Base-by-base conservation (phyloP, 2,329 filamentous ascomycete genomes). In the Colletotrichum caudatum region DNA sequence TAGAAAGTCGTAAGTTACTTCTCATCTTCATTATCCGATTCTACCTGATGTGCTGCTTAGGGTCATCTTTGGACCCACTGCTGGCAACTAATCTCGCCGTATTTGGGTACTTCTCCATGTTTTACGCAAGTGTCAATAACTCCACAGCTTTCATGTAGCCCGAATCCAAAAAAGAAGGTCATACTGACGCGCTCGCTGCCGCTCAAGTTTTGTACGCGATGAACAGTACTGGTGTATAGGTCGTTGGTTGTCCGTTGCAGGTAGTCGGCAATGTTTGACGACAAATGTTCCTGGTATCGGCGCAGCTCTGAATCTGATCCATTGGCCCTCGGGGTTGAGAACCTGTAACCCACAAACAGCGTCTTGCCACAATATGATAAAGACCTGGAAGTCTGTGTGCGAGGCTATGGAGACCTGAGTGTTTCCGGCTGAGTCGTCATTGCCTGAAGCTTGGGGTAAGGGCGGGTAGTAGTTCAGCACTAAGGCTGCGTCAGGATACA, bases 311-410 rank as follows among this genome's bases (percentile, higher is more conserved):
- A 86, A 83, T 9, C 79, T 78, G 41, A 86, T 77, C 84, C 84
- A 87, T 53, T 82, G 73, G 16, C 80, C 74, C 72, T 81, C 67
- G 0, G 76, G 76, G 48, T 82, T 80, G 50, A 84, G 76, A 0
- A 87, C 83, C 73, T 87, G 79, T 14, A 87, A 77, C 0, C 83
- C 85, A 6, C 82, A 81, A 23, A 78, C 74, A 3, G 76, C 73
- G 66, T 85, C 83, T 69, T 86, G 84, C 74, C 83, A 80, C 3
- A 87, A 78, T 6, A 86, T 79, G 1, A 84, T 87, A 66, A 89
- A 85, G 41, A 86, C 80, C 58, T 87, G 85, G 60, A 87, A 84
- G 75, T 88, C 87, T 0, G 86, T 89, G 74, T 87, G 87, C 20
- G 83, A 85, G 12, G 86, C 85, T 48, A 85, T 82, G 6, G 83